Conservation (phyloP, 2,329 filamentous ascomycete species). For the Herpotrichia juniperi region DNA sequence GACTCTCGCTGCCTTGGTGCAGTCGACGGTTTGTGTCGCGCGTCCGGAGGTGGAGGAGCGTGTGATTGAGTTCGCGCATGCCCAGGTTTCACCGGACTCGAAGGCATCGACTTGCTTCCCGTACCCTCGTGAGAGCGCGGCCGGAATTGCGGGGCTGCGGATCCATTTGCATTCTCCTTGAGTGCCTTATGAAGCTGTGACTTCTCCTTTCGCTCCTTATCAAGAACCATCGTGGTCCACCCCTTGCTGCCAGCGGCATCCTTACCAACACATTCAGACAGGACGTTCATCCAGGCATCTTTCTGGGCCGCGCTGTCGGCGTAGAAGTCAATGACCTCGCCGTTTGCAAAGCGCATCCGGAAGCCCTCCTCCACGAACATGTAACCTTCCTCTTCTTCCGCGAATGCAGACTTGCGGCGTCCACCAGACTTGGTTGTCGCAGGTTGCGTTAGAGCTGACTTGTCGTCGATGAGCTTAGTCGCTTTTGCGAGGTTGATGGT, state of each 20-base stretch:
- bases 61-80: slow-evolving; percentile 41
- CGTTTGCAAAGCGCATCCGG: slow-evolving; percentile 97
- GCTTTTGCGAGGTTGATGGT: slow-evolving; percentile 97
- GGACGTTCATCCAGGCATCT: slow-evolving; percentile 91
- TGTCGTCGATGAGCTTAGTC: slow-evolving; percentile 91
- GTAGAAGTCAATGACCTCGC: slow-evolving; percentile 98
- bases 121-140: slow-evolving; percentile 38
- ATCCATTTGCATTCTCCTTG: slow-evolving; percentile 23
- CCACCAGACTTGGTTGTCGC: slow-evolving; percentile 75
- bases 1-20: slow-evolving; percentile 17
- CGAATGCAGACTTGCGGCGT: slow-evolving; percentile 91
- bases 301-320: slow-evolving; percentile 88
- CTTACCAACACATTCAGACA: slow-evolving; percentile 73
- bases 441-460: slow-evolving; percentile 79
- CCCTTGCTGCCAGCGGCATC: slow-evolving; percentile 56
- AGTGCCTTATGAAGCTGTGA: slow-evolving; percentile 30
- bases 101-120: slow-evolving; percentile 30
- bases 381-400: slow-evolving; percentile 98
- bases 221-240: slow-evolving; percentile 68
- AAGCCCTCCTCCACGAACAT: slow-evolving; percentile 99
- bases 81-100: slow-evolving; percentile 35
- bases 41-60: slow-evolving; percentile 33
- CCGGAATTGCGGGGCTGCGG: slow-evolving; percentile 26
- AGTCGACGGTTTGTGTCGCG: slow-evolving; percentile 19
- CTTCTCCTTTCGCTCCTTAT: slow-evolving; percentile 49